Conservation (phyloP, 2,329 filamentous ascomycete species). For the Dichotomopilus funicola region DNA sequence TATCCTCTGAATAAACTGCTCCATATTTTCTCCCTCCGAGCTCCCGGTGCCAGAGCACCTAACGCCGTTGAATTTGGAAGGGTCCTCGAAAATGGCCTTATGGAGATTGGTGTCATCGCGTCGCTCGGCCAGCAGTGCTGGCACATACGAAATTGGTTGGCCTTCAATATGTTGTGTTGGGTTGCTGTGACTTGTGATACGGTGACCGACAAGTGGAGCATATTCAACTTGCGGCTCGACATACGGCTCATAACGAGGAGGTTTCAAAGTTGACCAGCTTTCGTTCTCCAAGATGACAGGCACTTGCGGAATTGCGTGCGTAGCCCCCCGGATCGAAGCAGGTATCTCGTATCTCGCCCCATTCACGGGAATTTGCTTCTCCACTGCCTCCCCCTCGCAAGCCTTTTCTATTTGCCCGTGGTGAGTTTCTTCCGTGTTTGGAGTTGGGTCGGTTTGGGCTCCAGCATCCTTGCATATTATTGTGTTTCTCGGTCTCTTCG, state of each 20-base stretch:
- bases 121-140: not conserved
- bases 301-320: not conserved
- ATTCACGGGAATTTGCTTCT: not conserved
- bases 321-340: not conserved
- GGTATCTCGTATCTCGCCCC: not conserved
- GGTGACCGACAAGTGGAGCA: not conserved
- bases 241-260: not conserved
- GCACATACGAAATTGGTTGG: not conserved
- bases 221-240: not conserved
- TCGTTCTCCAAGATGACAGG: not conserved
- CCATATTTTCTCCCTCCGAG: not conserved
- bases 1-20: slow-evolving; percentile 23
- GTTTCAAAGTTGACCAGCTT: not conserved
- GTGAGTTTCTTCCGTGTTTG: slow-evolving; percentile 2
- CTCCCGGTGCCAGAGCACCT: not conserved
- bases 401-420: not conserved
- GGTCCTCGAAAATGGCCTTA: too few relatives aligned
- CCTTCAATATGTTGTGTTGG: not conserved
- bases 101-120: too few relatives aligned
- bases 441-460: slow-evolving; percentile 18
- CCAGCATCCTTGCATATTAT: slow-evolving; percentile 8
- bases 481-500: not conserved
- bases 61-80: too few relatives aligned
- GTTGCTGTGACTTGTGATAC: too few relatives aligned
- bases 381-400: not conserved